Evolutionary conservation across 805 yeast species (phyloP).

Genomic region (Starmerella potacharoeniae): DNA sequence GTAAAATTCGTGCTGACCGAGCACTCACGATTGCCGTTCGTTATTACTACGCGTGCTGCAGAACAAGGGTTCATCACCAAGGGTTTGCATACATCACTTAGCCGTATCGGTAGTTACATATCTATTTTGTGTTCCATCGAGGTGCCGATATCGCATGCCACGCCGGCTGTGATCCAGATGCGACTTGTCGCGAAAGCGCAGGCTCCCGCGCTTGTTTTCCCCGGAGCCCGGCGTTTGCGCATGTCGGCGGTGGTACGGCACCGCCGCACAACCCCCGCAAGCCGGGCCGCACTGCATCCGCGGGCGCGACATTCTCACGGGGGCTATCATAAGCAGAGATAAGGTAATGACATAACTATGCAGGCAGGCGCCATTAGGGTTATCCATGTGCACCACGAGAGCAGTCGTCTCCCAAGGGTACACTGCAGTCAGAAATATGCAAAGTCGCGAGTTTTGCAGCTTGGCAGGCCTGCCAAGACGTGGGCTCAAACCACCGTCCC

Average conservation of each 20-base stretch:
- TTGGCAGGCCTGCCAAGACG: too few species aligned
- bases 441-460: neutral
- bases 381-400: neutral
- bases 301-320: neutral
- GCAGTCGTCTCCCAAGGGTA: neutral
- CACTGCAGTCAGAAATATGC: neutral
- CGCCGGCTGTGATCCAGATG: neutral
- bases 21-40: neutral
- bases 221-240: too few species aligned
- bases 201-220: too few species aligned
- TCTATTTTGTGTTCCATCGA: neutral
- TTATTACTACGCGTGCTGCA: neutral
- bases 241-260: neutral
- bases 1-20: neutral
- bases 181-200: neutral
- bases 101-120: neutral
- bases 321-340: neutral
- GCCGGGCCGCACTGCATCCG: neutral
- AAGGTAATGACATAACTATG: conserved; percentile 2
- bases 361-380: neutral
- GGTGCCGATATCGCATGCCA: too few species aligned
- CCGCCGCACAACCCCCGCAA: neutral
- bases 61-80: neutral
- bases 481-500: too few species aligned
- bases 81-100: neutral